A percentile compares a stretch with the other conserved stretches of the same genome.
phyloP scores from a whole-genome alignment of 169 alveolate genomes.

The Babesia ovis region DNA sequence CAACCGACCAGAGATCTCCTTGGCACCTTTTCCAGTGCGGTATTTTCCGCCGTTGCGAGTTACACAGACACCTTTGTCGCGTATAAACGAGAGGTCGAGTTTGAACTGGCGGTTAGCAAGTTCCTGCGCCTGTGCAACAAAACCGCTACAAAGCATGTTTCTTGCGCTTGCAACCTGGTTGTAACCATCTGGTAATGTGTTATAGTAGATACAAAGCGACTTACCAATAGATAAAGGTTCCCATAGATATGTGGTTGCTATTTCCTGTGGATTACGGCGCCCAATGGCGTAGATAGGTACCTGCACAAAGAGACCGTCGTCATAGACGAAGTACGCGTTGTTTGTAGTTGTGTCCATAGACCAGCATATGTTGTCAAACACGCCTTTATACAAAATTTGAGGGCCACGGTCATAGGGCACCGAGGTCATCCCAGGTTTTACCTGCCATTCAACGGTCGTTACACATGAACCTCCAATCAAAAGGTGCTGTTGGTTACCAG shows the following conservation, averaged over 20 bases:
- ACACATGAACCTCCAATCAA: conserved; percentile 28
- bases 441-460: conserved; percentile 50
- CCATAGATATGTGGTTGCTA: conserved; percentile 34
- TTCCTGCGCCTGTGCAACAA: neutral
- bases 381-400: neutral
- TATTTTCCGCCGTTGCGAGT: conserved; percentile 7
- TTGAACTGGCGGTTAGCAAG: conserved; percentile 14
- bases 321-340: conserved; percentile 22
- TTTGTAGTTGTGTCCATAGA: conserved; percentile 21
- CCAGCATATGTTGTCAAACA: conserved; percentile 62
- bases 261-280: conserved; percentile 19
- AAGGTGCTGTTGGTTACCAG: conserved; percentile 30
- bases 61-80: conserved; percentile 13
- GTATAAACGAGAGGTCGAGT: conserved; percentile 14
- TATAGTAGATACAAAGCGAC: neutral
- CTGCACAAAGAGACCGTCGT: conserved; percentile 41
- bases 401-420: conserved; percentile 21
- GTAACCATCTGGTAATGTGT: neutral
- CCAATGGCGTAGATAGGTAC: conserved; percentile 7
- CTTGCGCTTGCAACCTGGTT: neutral
- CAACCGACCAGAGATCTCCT: neutral
- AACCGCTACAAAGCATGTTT: neutral
- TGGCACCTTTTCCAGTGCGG: neutral
- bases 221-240: conserved; percentile 14
- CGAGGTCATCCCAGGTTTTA: conserved; percentile 3